Base-by-base conservation (phyloP, 2,329 filamentous ascomycete species). In the Arthrobotrys pseudoclavata region DNA sequence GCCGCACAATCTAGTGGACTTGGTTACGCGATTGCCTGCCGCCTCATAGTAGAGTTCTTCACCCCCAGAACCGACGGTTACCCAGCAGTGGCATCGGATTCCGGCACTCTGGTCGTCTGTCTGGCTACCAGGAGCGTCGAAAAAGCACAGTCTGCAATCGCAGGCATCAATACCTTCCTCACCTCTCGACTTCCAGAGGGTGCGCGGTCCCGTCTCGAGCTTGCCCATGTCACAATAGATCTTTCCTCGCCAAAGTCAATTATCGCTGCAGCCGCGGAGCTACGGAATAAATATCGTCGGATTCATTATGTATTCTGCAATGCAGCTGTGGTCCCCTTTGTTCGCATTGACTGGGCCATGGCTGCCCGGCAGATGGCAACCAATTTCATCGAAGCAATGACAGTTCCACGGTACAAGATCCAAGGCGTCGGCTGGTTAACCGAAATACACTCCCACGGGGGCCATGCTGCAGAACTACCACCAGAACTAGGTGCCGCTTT, bases 291-390 rank as follows among this genome's bases (percentile, higher is more conserved):
- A 48, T 78, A 93, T 47, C 90, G 92, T 1, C 89, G 91, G 79
- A 86, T 99, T 31, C 93, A 98, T 83, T 88, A 88, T 1, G 86
- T 96, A 22, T 86, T 98, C 42, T 91, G 92, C 83, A 97, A 97
- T 84, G 95, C 95, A 15, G 96, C 94, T 0, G 91, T 95, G 45
- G 93, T 94, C 22, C 94, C 93, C 1, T 97, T 93, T 92, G 88
- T 86, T 0, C 92, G 92, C n/a, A 83, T 97, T 72, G 85, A 93
- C 83, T 97, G 90, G 89, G 84, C 85, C 0, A 81, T 82, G 67
- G 89, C 92, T 0, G 83, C 90, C 31, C 85, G 83, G 81, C 84
- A 85, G 69, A 81, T 89, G 47, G 81, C 92, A 53, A 89, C 87
- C 10, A 90, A 94, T 69, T 85, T 91, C 72, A 83, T 91, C 10